Evolutionary conservation across 257 asterid species (phyloP).

Genomic region (Salvia rosmarinus): DNA sequence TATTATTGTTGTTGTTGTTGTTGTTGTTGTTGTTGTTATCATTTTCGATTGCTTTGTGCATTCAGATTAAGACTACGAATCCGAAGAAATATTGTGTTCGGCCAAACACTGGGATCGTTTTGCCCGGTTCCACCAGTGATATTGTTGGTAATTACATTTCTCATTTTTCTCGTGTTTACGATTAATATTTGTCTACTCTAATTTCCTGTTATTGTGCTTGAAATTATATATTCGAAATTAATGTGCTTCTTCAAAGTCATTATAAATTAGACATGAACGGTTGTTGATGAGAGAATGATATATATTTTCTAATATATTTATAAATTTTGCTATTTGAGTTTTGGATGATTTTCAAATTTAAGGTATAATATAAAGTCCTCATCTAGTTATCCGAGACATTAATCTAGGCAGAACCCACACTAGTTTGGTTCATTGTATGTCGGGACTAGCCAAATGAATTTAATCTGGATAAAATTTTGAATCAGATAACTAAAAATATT

Average conservation of each 20-base stretch:
- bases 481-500: not conserved
- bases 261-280: not conserved
- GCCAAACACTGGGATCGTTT: conserved; percentile 73
- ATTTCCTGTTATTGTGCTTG: conserved; percentile 11
- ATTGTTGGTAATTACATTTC: conserved; percentile 35
- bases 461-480: conserved; percentile 1
- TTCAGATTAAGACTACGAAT: conserved; percentile 61
- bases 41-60: not conserved
- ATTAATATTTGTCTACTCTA: not conserved
- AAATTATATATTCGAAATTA: not conserved
- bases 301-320: not conserved
- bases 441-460: not conserved
- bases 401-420: not conserved
- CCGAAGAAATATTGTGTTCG: conserved; percentile 85
- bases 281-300: conserved; percentile 1
- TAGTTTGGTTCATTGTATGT: not conserved
- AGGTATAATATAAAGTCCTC: not conserved
- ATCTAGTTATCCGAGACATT: not conserved
- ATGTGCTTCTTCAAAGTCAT: not conserved
- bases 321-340: not conserved
- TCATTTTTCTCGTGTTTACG: not conserved
- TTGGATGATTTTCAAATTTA: conserved; percentile 3
- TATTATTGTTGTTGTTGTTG: not conserved
- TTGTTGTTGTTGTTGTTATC: not conserved
- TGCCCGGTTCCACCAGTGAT: conserved; percentile 70